phyloP scores from a whole-genome alignment of 2,329 filamentous ascomycete species.

The Fusarium aywerte region DNA sequence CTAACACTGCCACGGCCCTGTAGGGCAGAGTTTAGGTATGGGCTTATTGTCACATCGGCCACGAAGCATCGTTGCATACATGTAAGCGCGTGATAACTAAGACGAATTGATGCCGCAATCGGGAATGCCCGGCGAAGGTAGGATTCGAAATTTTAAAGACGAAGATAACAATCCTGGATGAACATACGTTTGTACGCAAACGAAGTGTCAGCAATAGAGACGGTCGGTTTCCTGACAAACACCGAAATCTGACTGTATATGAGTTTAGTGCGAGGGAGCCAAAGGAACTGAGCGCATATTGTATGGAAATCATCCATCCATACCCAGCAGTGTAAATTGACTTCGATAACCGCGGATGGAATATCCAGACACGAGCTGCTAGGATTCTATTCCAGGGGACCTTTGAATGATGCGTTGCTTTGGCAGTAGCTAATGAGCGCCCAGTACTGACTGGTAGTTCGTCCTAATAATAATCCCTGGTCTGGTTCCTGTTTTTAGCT shows the following conservation, averaged over 20 bases:
- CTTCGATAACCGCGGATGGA: conserved; percentile 1
- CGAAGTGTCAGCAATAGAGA: conserved; percentile 21
- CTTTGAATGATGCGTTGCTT: conserved; percentile 15
- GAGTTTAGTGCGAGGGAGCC: conserved; percentile 29
- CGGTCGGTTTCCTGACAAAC: conserved; percentile 3
- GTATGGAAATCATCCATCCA: conserved; percentile 8
- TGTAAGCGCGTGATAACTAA: conserved; percentile 14
- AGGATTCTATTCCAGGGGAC: conserved; percentile 30
- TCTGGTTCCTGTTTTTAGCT: conserved; percentile 39
- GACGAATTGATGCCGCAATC: conserved; percentile 11
- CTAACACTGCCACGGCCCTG: conserved; percentile 13
- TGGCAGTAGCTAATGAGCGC: conserved; percentile 17
- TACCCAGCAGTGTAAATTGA: not conserved
- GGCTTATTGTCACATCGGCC: conserved; percentile 11
- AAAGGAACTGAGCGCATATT: conserved; percentile 1
- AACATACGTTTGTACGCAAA: conserved; percentile 8
- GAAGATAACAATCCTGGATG: not conserved
- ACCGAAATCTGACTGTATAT: conserved; percentile 3
- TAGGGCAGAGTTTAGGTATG: conserved; percentile 21
- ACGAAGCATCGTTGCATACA: conserved; percentile 13
- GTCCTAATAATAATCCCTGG: conserved; percentile 25
- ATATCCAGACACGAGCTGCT: conserved; percentile 23
- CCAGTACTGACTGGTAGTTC: conserved; percentile 26
- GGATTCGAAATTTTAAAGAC: not conserved
- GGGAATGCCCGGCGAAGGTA: conserved; percentile 15